Evolutionary conservation across 1,284 basidiomycete species (phyloP).

Genomic region (Ustilago nuda): DNA sequence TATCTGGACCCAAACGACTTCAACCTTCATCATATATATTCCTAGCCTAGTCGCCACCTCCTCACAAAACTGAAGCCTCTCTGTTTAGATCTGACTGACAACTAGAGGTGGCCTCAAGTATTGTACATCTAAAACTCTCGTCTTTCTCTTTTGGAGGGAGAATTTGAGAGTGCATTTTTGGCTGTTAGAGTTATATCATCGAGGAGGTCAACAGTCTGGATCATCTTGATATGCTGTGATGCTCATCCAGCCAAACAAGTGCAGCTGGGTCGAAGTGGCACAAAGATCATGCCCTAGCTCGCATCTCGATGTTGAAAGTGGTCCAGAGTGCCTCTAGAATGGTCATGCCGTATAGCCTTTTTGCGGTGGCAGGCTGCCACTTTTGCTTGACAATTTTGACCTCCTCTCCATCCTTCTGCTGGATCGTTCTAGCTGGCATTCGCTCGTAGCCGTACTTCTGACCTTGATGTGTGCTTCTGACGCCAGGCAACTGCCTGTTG

Average conservation of each 20-base stretch:
- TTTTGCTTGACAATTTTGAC: conserved; percentile 18
- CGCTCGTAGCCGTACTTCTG: conserved; percentile 40
- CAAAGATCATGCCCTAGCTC: conserved; percentile 20
- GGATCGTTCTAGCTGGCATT: conserved; percentile 32
- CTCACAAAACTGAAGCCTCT: no score
- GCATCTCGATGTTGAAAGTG: conserved; percentile 48
- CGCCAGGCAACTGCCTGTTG: conserved; percentile 20
- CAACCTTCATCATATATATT: no score
- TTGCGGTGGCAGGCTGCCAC: conserved; percentile 45
- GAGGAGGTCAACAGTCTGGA: neutral
- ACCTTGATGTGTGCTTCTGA: conserved; percentile 23
- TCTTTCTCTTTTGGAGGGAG: neutral
- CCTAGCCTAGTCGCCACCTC: no score
- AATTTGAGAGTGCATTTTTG: conserved; percentile 1
- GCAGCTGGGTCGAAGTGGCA: neutral
- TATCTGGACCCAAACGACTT: no score
- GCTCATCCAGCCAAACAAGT: neutral
- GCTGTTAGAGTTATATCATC: neutral
- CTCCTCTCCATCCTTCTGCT: conserved; percentile 15
- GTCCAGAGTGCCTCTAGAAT: conserved; percentile 42
- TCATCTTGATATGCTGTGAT: neutral
- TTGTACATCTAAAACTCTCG: no score
- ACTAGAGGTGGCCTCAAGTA: no score
- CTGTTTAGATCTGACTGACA: no score
- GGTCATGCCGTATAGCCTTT: conserved; percentile 42